phyloP scores from a whole-genome alignment of 768 basidiomycete species.

The Boletus pseudo-olivaceus region DNA sequence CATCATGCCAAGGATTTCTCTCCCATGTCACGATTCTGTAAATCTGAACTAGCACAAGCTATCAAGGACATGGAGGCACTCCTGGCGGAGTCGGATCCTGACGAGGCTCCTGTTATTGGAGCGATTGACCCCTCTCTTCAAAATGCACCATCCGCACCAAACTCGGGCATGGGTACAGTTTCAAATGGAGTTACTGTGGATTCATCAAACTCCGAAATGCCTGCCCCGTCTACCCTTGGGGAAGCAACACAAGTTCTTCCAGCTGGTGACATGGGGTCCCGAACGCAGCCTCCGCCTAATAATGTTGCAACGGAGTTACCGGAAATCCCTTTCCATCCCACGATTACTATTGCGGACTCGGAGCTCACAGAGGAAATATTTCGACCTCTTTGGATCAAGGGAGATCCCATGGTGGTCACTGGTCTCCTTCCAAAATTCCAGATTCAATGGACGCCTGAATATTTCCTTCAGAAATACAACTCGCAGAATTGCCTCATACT shows the following conservation, averaged over 20 bases:
- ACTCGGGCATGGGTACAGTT: background rate
- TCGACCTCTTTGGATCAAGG: conserved; percentile 65
- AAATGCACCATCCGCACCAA: conserved; percentile 8
- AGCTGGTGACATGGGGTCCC: background rate
- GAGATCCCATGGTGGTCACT: conserved; percentile 77
- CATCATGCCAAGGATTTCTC: conserved; percentile 67
- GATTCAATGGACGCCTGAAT: conserved; percentile 77
- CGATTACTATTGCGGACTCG: conserved; percentile 43
- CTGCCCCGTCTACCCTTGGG: conserved; percentile 2
- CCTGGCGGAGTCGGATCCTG: conserved; percentile 32
- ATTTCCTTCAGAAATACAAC: conserved; percentile 69
- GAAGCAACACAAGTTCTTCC: conserved; percentile 7
- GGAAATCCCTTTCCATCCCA: conserved; percentile 45
- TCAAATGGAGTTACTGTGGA: conserved; percentile 13
- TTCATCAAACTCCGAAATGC: conserved; percentile 1
- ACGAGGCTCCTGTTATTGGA: conserved; percentile 21
- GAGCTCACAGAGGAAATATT: conserved; percentile 61
- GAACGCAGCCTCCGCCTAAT: conserved; percentile 6
- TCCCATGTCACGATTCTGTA: conserved; percentile 75
- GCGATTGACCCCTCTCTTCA: conserved; percentile 31
- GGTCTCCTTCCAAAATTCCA: conserved; percentile 59
- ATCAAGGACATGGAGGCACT: conserved; percentile 68
- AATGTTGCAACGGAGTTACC: conserved; percentile 10
- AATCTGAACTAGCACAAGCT: conserved; percentile 57
- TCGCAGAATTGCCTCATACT: conserved; percentile 65